These are phyloP conservation scores for Tremella yokohamensis DNA, from an alignment of 768 basidiomycete species.

Conservation along the genomic window DNA sequence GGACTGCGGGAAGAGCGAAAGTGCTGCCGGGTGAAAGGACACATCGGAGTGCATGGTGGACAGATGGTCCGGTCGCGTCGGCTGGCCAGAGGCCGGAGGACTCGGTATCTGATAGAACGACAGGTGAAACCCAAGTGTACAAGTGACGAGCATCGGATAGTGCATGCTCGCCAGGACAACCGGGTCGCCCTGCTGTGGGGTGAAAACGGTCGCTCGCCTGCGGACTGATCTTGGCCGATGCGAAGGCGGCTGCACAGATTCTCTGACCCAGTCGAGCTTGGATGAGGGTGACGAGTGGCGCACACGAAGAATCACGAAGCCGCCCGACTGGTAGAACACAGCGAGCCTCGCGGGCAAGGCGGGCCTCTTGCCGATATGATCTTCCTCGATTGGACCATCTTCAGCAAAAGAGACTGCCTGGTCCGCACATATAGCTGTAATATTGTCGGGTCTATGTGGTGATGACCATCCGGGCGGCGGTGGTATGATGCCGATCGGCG, in stretches of 20 bases:
- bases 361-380: not conserved
- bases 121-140: slow-evolving; percentile 43
- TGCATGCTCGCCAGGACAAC: slow-evolving; percentile 40
- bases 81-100: not conserved
- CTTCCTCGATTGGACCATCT: not conserved
- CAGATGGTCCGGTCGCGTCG: slow-evolving; percentile 25
- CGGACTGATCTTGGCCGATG: slow-evolving; percentile 23
- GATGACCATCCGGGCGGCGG: slow-evolving; percentile 51
- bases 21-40: slow-evolving; percentile 46
- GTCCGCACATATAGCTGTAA: slow-evolving; percentile 46
- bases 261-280: slow-evolving; percentile 27
- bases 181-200: slow-evolving; percentile 31
- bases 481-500: slow-evolving; percentile 46
- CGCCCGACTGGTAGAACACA: slow-evolving; percentile 48
- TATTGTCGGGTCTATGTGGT: slow-evolving; percentile 42
- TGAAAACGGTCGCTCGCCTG: slow-evolving; percentile 24
- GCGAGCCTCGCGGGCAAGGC: slow-evolving; percentile 35
- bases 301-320: slow-evolving; percentile 38
- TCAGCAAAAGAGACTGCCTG: slow-evolving; percentile 30
- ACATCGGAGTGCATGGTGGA: slow-evolving; percentile 46
- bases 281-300: not conserved
- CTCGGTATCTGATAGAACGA: slow-evolving; percentile 30
- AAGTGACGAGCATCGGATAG: slow-evolving; percentile 38
- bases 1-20: slow-evolving; percentile 36
- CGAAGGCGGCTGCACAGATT: slow-evolving; percentile 31